These are phyloP conservation scores for Cystobasidiaceae sp. DNA, from an alignment of 1,284 basidiomycete species.

Conservation along the genomic window DNA sequence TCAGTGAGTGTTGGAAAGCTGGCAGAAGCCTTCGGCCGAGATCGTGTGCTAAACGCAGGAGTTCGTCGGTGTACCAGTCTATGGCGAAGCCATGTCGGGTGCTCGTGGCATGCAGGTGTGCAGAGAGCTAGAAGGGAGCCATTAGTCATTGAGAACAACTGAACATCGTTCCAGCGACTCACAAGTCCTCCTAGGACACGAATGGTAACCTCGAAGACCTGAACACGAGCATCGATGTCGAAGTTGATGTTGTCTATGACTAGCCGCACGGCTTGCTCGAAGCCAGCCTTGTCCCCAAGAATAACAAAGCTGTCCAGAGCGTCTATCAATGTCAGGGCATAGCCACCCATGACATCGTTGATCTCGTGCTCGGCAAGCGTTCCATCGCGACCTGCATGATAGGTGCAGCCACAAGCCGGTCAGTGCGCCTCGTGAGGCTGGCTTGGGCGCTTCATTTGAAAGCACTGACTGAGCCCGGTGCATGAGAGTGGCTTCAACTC, in stretches of 20 bases:
- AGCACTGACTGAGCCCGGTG: conserved; percentile 62
- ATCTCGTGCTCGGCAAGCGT: conserved; percentile 61
- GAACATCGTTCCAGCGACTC: not conserved
- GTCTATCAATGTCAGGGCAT: conserved; percentile 73
- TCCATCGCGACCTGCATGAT: conserved; percentile 21
- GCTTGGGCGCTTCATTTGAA: not conserved
- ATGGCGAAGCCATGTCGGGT: conserved; percentile 35
- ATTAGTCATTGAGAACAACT: not conserved
- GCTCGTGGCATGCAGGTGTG: conserved; percentile 69
- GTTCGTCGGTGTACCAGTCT: conserved; percentile 54
- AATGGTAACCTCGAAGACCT: conserved; percentile 65
- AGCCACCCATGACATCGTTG: conserved; percentile 83
- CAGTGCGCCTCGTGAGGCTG: too few relatives aligned
- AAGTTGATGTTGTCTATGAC: conserved; percentile 73
- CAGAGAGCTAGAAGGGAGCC: conserved; percentile 55
- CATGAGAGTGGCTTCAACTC: conserved; percentile 84
- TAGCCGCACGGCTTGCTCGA: conserved; percentile 67
- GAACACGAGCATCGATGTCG: conserved; percentile 61
- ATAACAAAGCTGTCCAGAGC: conserved; percentile 73
- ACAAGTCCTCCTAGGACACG: conserved; percentile 64
- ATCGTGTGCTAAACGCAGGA: conserved; percentile 73
- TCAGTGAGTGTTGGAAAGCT: conserved; percentile 73
- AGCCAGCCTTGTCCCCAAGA: conserved; percentile 64
- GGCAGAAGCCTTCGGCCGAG: conserved; percentile 76
- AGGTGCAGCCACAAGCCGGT: too few relatives aligned